phyloP scores from a whole-genome alignment of 768 basidiomycete genomes.

The Calocybe cyanea region DNA sequence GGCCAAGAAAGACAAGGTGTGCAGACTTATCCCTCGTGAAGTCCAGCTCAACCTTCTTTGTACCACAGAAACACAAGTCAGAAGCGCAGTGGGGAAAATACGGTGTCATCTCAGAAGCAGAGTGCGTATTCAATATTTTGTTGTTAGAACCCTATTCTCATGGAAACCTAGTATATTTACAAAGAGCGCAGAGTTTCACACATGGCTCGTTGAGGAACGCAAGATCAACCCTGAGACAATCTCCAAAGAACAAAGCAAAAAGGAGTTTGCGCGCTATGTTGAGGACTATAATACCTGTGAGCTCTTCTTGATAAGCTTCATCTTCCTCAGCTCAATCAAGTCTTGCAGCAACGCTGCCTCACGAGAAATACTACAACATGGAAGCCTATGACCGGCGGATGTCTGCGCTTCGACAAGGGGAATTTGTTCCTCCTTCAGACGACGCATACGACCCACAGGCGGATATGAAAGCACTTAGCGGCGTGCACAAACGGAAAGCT shows the following conservation, averaged over 20 bases:
- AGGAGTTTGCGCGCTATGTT: slow-evolving; percentile 78
- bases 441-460: slow-evolving; percentile 79
- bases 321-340: neutral
- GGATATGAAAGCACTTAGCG: slow-evolving; percentile 75
- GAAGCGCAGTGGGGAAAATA: slow-evolving; percentile 86
- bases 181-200: slow-evolving; percentile 82
- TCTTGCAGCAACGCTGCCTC: slow-evolving; percentile 75
- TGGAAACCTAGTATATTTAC: slow-evolving; percentile 62
- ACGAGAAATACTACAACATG: slow-evolving; percentile 96
- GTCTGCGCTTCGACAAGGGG: slow-evolving; percentile 80
- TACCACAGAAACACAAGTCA: slow-evolving; percentile 47
- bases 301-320: slow-evolving; percentile 10
- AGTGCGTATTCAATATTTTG: slow-evolving; percentile 49
- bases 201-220: slow-evolving; percentile 92
- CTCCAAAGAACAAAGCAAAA: slow-evolving; percentile 79
- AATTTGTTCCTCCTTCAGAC: slow-evolving; percentile 67
- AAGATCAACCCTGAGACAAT: slow-evolving; percentile 88
- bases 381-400: slow-evolving; percentile 80
- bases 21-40: neutral
- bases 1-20: slow-evolving; percentile 48
- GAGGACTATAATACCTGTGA: slow-evolving; percentile 83
- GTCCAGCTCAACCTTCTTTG: neutral
- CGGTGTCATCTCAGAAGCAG: slow-evolving; percentile 79
- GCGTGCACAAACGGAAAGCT: slow-evolving; percentile 63
- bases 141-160: neutral